Base-by-base conservation (phyloP, 352 stramenopile species). In the Pelagophyceae sp. region DNA sequence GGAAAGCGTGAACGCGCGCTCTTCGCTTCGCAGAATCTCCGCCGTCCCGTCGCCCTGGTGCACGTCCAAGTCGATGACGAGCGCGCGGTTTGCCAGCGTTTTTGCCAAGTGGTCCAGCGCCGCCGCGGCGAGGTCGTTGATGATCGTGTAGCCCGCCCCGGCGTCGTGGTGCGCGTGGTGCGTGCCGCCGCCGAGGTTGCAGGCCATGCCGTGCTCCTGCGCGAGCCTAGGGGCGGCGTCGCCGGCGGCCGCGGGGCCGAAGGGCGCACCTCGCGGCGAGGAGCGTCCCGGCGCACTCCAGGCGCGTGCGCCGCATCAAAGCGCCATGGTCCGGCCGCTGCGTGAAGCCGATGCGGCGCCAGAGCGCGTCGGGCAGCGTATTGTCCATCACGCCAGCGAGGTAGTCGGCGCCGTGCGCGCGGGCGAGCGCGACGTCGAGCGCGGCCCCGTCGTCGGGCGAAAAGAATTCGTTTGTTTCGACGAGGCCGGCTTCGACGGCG, bases 41-140 rank as follows among this genome's bases (percentile, higher is more conserved):
- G 87, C 86, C 17, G 87, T 92, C 1, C 87, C 87, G 80, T 92
- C 87, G 38, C 87, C 87, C 76, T 92, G 87, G 81, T 91, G 87
- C 0, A 91, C 87, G 78, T 91, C 87, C 31, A 82, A 87, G 80
- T 91, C 87, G 54, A 91, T 82, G 33, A 91, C 83, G 23, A 90
- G 76, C 1, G 90, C 83, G 32, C 82, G 72, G 51, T 84, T 50
- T 15, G 20, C 25, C 6, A 32, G 5, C 31, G 32, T 67, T 27
- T 35, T 29, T 15, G 11, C 27, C 11, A 29, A 31, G 25, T 67
- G 25, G 60, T 15, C 64, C 19, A 72, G 64, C 11, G 64, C 64
- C 40, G 85, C 79, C 19, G 90, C 82, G 1, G 85, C 86, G 40
- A 92, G 80, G 81, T 92, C 87, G 79, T 92, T 92, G 6, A 91